Conservation (phyloP, 305 asterid genomes). For the Solanum hybrid region DNA sequence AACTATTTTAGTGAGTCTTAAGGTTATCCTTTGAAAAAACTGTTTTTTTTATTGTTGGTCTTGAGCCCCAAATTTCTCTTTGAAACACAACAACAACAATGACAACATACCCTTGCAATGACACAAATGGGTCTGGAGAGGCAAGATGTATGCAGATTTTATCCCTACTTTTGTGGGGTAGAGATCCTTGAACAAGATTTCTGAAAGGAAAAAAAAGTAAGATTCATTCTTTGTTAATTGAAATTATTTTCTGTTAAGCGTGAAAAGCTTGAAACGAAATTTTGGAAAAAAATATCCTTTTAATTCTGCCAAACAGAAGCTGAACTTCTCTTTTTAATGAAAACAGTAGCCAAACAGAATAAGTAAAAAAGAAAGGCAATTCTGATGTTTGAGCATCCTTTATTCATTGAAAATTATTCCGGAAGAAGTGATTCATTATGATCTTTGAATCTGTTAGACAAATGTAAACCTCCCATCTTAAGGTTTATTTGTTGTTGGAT, state of each 20-base stretch:
- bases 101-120: background rate
- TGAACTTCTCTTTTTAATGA: background rate
- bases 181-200: background rate
- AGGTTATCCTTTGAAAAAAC: background rate
- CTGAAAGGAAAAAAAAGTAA: background rate
- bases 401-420: background rate
- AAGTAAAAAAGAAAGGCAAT: background rate
- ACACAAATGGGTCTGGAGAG: background rate
- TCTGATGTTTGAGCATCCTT: background rate
- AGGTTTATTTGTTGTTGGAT: background rate
- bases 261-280: background rate
- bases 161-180: background rate
- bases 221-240: background rate
- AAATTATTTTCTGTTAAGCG: background rate
- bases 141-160: background rate
- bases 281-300: background rate
- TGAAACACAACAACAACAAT: background rate
- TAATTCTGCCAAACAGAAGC: background rate
- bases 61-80: background rate
- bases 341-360: background rate
- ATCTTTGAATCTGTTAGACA: background rate
- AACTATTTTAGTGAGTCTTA: background rate
- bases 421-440: background rate
- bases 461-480: background rate
- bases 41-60: background rate